phyloP scores from a whole-genome alignment of 345 rosid species.

The Camelina neglecta region DNA sequence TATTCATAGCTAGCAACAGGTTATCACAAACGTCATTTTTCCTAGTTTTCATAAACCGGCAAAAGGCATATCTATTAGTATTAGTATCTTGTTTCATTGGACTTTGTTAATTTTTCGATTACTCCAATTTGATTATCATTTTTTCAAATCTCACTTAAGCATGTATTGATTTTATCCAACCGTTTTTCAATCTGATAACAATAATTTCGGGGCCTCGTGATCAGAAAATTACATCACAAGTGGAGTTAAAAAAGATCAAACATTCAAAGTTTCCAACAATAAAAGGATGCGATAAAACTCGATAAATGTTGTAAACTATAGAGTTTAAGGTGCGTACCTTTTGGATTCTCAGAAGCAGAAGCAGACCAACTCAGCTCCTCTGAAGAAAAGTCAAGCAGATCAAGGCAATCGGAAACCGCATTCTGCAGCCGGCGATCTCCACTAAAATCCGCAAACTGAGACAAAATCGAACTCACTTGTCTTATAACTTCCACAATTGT shows the following conservation, averaged over 20 bases:
- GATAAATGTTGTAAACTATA: neutral
- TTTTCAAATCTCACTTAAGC: neutral
- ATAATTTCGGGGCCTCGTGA: neutral
- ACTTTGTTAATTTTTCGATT: neutral
- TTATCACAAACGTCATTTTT: neutral
- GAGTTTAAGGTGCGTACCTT: conserved; percentile 43
- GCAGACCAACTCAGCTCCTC: conserved; percentile 68
- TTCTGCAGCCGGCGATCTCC: conserved; percentile 55
- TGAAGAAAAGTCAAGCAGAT: conserved; percentile 65
- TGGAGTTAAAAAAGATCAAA: neutral
- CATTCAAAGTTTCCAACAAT: conserved; percentile 10
- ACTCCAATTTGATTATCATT: neutral
- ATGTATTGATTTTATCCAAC: neutral
- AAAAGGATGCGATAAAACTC: neutral
- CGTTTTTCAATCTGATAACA: neutral
- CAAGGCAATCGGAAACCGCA: conserved; percentile 71
- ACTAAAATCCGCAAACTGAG: conserved; percentile 47
- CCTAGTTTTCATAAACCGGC: neutral
- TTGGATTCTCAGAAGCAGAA: conserved; percentile 69
- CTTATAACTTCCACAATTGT: conserved; percentile 46
- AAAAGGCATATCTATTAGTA: neutral
- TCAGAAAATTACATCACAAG: neutral
- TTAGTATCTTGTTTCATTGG: neutral
- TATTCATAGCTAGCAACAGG: neutral
- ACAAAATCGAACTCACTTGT: conserved; percentile 49